Base-by-base conservation (phyloP, 1,284 basidiomycete species). In the Rhodotorula mucilaginosa region DNA sequence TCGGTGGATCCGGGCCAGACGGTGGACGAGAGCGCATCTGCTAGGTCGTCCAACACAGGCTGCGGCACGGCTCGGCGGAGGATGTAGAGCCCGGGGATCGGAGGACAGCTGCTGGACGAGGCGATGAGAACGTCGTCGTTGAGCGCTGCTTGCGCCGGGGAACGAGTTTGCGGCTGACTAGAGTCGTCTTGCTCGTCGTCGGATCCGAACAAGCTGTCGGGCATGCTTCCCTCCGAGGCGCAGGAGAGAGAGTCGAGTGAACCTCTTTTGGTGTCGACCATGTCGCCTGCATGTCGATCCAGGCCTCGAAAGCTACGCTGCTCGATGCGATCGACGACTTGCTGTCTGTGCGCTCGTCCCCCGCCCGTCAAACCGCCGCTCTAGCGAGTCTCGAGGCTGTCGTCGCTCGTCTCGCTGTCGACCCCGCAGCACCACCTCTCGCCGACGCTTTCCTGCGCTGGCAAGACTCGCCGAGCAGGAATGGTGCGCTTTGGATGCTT, bases 391-490 rank as follows among this genome's bases (percentile, higher is more conserved):
- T 76, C n/a, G 73, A 73, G 48, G 26, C 34, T 13, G 26, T 71
- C 31, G 29, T 76, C 39, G 69, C 69, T 2, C 18, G 51, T 2
- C n/a, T 73, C 61, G 68, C 67, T 19, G 47, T 73, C 64, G 62
- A 57, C 48, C 56, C 69, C 15, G 44, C 39, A 18, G 34, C 19
- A 7, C 13, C 26, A 29, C 54, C 16, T 7, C 69, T 56, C 18
- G 81, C 87, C 71, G 82, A 84, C 62, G 80, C 82, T 62, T 90
- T 92, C 80, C 79, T 88, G 23, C 83, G 84, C 3, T 81, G 90
- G 46, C 90, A 92, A 79, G 87, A 90, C 74, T 86, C 86, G 1
- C 90, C 91, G 76, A 87, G 90, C 78, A 89, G 87, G 79, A 92
- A 92, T 78, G 82, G 91, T 91, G 76, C 68, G 89, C 79, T 5